Conservation (phyloP, 1,284 basidiomycete genomes). For the Apiotrichum brassicae region DNA sequence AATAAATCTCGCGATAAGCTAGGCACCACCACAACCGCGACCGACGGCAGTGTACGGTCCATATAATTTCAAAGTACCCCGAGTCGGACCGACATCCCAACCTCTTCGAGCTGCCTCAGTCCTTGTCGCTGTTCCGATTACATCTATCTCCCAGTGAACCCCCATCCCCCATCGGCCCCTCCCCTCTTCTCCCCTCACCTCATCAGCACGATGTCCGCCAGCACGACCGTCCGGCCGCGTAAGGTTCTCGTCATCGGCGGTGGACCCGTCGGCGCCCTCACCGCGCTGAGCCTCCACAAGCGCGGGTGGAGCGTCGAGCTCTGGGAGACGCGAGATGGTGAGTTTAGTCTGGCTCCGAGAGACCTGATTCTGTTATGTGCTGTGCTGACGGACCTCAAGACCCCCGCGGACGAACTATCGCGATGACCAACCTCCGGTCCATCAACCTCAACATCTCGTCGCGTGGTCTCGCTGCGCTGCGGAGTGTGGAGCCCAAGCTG, state of each 20-base stretch:
- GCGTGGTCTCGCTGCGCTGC: conserved; percentile 80
- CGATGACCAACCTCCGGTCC: conserved; percentile 55
- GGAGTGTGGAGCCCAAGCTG: conserved; percentile 67
- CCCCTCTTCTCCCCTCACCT: not conserved
- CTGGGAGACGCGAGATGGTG: conserved; percentile 82
- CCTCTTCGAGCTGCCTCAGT: no score
- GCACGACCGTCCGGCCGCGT: conserved; percentile 13
- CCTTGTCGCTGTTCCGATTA: no score
- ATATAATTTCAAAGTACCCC: no score
- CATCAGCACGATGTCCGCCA: not conserved
- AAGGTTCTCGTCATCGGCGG: conserved; percentile 60
- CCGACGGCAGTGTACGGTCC: no score
- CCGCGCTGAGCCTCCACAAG: conserved; percentile 77
- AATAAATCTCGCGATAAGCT: no score
- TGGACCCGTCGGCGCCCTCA: conserved; percentile 90
- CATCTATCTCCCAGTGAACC: no score
- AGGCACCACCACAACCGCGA: no score
- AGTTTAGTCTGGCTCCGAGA: conserved; percentile 38
- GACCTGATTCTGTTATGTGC: no score
- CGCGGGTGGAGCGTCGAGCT: conserved; percentile 82
- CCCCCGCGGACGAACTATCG: conserved; percentile 35
- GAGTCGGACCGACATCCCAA: not conserved
- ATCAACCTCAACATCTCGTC: conserved; percentile 96
- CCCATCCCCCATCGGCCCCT: not conserved
- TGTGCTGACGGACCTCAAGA: conserved; percentile 27